phyloP scores from a whole-genome alignment of 164 flowering plant species.

The Taxillus chinensis region DNA sequence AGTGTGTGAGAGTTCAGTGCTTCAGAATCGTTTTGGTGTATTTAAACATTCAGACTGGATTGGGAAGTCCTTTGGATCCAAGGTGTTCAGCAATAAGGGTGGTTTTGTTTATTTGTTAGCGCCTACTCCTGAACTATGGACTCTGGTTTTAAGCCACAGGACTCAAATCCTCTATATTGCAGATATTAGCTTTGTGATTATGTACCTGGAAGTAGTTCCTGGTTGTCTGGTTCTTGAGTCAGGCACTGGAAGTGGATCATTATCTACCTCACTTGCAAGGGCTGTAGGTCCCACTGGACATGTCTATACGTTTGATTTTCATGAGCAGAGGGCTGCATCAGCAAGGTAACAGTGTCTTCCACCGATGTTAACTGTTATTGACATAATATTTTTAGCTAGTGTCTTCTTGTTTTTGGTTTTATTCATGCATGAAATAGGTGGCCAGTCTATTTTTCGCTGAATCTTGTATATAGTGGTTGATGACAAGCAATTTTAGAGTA shows the following conservation, averaged over 20 bases:
- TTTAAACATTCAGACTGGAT: slow-evolving; percentile 86
- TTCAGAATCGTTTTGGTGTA: slow-evolving; percentile 78
- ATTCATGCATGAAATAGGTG: too few relatives aligned
- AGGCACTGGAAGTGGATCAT: slow-evolving; percentile 89
- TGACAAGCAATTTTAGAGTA: too few relatives aligned
- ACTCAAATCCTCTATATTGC: slow-evolving; percentile 92
- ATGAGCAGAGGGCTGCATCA: slow-evolving; percentile 72
- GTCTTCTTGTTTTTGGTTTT: too few relatives aligned
- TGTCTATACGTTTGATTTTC: slow-evolving; percentile 83
- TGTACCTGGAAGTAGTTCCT: slow-evolving; percentile 72
- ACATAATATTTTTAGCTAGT: too few relatives aligned
- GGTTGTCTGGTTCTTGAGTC: slow-evolving; percentile 85
- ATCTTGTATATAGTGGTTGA: too few relatives aligned
- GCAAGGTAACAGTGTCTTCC: slow-evolving; percentile 51
- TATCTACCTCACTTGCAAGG: slow-evolving; percentile 76
- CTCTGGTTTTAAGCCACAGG: slow-evolving; percentile 83
- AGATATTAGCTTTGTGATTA: slow-evolving; percentile 74
- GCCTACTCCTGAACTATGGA: slow-evolving; percentile 92
- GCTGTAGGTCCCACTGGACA: slow-evolving; percentile 85
- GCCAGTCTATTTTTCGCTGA: too few relatives aligned
- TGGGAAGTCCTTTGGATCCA: slow-evolving; percentile 82
- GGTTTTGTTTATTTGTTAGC: slow-evolving; percentile 78
- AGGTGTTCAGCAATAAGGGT: slow-evolving; percentile 48
- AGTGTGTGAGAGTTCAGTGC: slow-evolving; percentile 46
- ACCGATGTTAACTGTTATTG: too few relatives aligned